Evolutionary conservation across 2,329 filamentous ascomycete species (phyloP), one percentile per base, ranked within the genome.

Genomic region (Stemphylium vesicarium): DNA sequence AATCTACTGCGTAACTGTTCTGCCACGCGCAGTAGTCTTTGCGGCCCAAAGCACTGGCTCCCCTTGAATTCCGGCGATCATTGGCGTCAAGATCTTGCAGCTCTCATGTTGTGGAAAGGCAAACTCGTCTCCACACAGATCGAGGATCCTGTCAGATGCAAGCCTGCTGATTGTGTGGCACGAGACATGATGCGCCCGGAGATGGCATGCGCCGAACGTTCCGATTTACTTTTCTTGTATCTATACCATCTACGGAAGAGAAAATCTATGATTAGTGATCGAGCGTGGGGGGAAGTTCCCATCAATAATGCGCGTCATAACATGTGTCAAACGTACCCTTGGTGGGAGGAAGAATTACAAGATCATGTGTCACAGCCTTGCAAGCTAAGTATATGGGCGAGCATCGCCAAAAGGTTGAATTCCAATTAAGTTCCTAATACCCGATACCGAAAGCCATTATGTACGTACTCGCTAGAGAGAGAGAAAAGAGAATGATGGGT

Each of bases 391-490:
- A 26, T 26, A 45, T 3, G 12, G 42, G 31, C 42, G 42, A 45
- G 31, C 42, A 20, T 26, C 31, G 42, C 31, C 42, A 36, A 45
- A 44, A 36, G n/a, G 4, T 35, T 32, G 12, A 36, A 48, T 33
- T 37, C 26, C 18, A 48, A 48, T 48, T 40, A 48, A 48, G 41
- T 45, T 33, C 45, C 45, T 39, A 32, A 39, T 48, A 48, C 45
- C 45, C 37, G 37, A 40, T 48, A 40, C 37, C 45, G 36, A 48
- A 48, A 35, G 15, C 36, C 36, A 48, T 45, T 36, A 45, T 48
- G 26, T 48, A 40, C 16, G 36, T 33, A 48, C 45, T 48, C 42
- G 42, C 42, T 24, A 40, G 45, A 39, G 37, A 40, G 31, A 40
- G 32, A 16, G 15, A 13, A 40, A 46, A 47, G 31, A 43, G 11